These are phyloP conservation scores for Oidiodendron maius DNA, from an alignment of 495 filamentous ascomycete species.

Conservation along the genomic window DNA sequence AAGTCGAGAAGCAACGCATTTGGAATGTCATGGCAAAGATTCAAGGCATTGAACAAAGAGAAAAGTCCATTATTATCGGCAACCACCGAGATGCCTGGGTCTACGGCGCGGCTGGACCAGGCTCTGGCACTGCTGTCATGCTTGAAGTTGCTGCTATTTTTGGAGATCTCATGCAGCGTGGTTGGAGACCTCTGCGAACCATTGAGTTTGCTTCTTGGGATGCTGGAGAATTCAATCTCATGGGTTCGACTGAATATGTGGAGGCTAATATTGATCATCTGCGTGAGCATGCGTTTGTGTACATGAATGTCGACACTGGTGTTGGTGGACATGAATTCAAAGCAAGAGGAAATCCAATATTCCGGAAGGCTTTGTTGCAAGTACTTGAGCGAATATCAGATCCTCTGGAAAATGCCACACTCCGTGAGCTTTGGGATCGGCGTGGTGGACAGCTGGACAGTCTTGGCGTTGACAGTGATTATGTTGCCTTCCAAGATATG, in stretches of 20 bases:
- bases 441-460: slow-evolving; percentile 56
- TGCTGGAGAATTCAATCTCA: slow-evolving; percentile 84
- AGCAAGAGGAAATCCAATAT: slow-evolving; percentile 73
- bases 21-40: slow-evolving; percentile 87
- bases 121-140: slow-evolving; percentile 86
- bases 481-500: slow-evolving; percentile 86
- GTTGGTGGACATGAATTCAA: slow-evolving; percentile 68
- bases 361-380: slow-evolving; percentile 62
- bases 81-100: slow-evolving; percentile 95
- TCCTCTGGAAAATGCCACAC: slow-evolving; percentile 62
- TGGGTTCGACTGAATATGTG: slow-evolving; percentile 92
- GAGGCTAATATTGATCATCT: slow-evolving; percentile 83
- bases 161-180: slow-evolving; percentile 62
- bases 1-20: slow-evolving; percentile 73
- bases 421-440: slow-evolving; percentile 72
- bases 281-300: slow-evolving; percentile 67
- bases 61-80: slow-evolving; percentile 86
- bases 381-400: slow-evolving; percentile 70
- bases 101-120: slow-evolving; percentile 79
- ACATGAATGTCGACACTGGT: slow-evolving; percentile 88
- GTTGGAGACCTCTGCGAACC: slow-evolving; percentile 87
- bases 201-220: slow-evolving; percentile 98
- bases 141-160: slow-evolving; percentile 82
- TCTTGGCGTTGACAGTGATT: slow-evolving; percentile 79
- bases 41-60: slow-evolving; percentile 68